Conservation (phyloP, 2,329 filamentous ascomycete genomes). For the Neurospora sp. region DNA sequence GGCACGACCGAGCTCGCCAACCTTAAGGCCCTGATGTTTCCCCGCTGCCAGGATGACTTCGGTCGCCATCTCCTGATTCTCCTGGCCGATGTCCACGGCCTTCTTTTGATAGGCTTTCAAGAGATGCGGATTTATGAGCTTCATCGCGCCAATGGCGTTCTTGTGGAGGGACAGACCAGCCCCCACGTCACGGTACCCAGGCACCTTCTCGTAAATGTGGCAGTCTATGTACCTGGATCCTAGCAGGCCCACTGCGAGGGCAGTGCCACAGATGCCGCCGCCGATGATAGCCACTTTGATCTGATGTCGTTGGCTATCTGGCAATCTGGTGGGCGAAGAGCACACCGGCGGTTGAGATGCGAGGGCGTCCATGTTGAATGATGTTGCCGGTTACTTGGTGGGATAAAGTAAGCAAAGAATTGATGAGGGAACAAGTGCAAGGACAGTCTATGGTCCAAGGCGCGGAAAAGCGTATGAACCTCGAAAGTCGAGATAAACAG, state of each 20-base stretch:
- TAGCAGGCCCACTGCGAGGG: conserved; percentile 25
- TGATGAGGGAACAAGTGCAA: neutral
- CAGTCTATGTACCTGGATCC: conserved; percentile 25
- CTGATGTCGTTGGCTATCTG: neutral
- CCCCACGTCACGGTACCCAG: conserved; percentile 25
- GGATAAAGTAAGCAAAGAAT: neutral
- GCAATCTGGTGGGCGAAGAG: neutral
- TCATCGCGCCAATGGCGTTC: conserved; percentile 27
- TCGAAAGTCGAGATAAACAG: neutral
- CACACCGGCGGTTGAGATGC: neutral
- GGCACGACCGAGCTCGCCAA: conserved; percentile 22
- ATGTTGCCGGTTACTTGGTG: neutral
- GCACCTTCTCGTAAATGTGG: conserved; percentile 27
- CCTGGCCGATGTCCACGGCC: conserved; percentile 24
- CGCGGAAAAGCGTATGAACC: neutral
- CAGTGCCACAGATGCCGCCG: conserved; percentile 26
- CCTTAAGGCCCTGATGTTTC: conserved; percentile 5
- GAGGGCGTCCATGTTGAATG: neutral
- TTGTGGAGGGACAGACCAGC: conserved; percentile 29
- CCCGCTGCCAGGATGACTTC: conserved; percentile 23
- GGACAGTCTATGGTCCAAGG: neutral
- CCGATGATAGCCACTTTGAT: conserved; percentile 13
- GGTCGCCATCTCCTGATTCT: conserved; percentile 23
- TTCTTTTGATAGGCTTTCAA: conserved; percentile 28
- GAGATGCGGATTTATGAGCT: conserved; percentile 25